Evolutionary conservation across 768 basidiomycete species (phyloP).

Genomic region (Tylopilus subfusipes): DNA sequence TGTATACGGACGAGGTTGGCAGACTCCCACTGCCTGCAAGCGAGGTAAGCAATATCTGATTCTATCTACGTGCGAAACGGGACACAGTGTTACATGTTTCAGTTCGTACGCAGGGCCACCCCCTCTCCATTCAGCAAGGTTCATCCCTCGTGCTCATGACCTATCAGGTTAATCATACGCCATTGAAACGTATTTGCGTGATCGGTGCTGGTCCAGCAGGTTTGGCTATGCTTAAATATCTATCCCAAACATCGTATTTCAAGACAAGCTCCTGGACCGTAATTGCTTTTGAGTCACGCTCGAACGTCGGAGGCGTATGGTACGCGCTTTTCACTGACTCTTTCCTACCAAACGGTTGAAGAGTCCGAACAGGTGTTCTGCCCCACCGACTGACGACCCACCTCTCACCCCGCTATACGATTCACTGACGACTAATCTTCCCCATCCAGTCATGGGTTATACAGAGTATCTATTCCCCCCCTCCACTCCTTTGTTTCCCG

Average conservation of each 20-base stretch:
- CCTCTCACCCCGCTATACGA: conserved; percentile 74
- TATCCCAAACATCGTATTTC: conserved; percentile 57
- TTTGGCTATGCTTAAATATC: conserved; percentile 62
- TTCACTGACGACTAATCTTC: conserved; percentile 77
- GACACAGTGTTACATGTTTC: background rate
- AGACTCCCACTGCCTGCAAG: background rate
- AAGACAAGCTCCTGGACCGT: conserved; percentile 61
- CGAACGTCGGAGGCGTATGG: conserved; percentile 77
- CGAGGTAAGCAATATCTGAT: background rate
- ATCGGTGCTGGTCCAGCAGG: conserved; percentile 79
- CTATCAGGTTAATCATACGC: background rate
- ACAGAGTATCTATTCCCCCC: conserved; percentile 64
- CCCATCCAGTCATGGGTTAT: conserved; percentile 75
- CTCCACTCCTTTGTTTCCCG: conserved; percentile 66
- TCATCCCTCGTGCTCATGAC: background rate
- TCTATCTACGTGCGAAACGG: background rate
- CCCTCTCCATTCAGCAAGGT: background rate
- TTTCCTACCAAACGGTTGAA: background rate
- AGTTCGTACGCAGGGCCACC: background rate
- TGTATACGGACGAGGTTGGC: no score
- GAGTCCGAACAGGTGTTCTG: conserved; percentile 47
- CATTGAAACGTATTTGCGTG: conserved; percentile 53
- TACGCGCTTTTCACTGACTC: conserved; percentile 30
- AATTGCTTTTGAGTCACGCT: conserved; percentile 59
- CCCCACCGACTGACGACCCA: conserved; percentile 45